Base-by-base conservation (phyloP, 73 alveolate genomes). In the Paramecium bursaria region DNA sequence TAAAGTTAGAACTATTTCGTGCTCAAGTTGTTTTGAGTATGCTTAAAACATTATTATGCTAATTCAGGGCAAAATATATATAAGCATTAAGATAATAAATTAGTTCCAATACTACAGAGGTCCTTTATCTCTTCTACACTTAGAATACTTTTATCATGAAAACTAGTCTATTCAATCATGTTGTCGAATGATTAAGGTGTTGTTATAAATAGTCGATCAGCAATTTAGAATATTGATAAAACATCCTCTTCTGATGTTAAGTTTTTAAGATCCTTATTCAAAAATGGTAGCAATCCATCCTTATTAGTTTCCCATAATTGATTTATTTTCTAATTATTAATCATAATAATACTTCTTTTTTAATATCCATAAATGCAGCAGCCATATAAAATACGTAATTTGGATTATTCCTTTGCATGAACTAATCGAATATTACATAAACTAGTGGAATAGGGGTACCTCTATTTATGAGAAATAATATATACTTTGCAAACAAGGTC, bases 111-210 rank as follows among this genome's bases (percentile, higher is more conserved):
- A n/a, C n/a, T n/a, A n/a, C n/a, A n/a, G n/a, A n/a, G n/a, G n/a
- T 67, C 82, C 44, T 44, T 67, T 13, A 67, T 67, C 17, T 67
- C 82, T 42, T 67, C 82, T 19, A 67, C 55, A 21, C 82, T 67
- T 42, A 67, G 21, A 7, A 67, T 57, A 23, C 60, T 67, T 27
- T 67, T 67, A 15, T 67, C 82, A 67, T 67, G 49, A 30, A 67
- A 67, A 1, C 60, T 39, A 3, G 82, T 67, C 33, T 35, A 42
- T 0, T 27, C 57, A 10, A 67, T 67, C 10, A 67, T 13, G 17
- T n/a, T 5, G 3, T 67, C 82, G 21, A 19, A 67, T 3, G 82
- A 67, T 35, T 15, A 17, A 19, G 82, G 82, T 4, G 82, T 67
- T n/a, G 33, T n/a, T 25, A 17, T 9, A 35, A 11, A 21, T 3